Conservation (phyloP, 805 yeast species). For the Cyberlindnera bimundalis region DNA sequence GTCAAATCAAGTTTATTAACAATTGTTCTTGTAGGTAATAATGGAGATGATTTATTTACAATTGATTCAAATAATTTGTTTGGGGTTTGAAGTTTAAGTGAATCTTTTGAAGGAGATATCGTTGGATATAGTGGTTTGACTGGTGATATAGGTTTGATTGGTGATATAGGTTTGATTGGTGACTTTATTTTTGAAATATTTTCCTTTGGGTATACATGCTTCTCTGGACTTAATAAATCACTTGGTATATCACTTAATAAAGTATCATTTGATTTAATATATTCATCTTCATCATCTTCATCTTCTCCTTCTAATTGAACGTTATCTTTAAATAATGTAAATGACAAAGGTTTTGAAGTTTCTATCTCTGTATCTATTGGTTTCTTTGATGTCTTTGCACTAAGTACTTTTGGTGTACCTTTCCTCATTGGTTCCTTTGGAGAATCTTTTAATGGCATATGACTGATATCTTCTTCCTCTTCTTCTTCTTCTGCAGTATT, state of each 20-base stretch:
- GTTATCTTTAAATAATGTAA: slow-evolving; percentile 5
- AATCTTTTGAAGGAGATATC: too few relatives aligned
- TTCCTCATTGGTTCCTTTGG: slow-evolving; percentile 22
- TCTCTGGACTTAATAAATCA: slow-evolving; percentile 28
- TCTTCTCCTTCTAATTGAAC: neutral
- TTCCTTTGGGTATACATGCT: slow-evolving; percentile 21
- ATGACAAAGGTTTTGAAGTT: slow-evolving; percentile 3
- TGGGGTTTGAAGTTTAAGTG: too few relatives aligned
- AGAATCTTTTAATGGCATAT: slow-evolving; percentile 22
- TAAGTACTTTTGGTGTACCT: slow-evolving; percentile 23
- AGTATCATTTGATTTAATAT: slow-evolving; percentile 16
- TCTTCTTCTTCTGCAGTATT: slow-evolving; percentile 6
- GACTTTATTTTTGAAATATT: slow-evolving; percentile 4
- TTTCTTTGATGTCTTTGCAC: slow-evolving; percentile 5
- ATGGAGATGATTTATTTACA: too few relatives aligned
- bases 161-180: neutral
- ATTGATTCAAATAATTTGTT: too few relatives aligned
- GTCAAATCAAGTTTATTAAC: slow-evolving; percentile 8
- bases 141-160: neutral
- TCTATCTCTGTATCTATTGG: neutral
- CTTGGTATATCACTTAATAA: slow-evolving; percentile 22
- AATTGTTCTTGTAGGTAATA: too few relatives aligned
- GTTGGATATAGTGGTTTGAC: neutral
- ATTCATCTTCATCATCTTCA: slow-evolving; percentile 9
- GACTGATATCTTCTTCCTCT: slow-evolving; percentile 6